Evolutionary conservation across 495 filamentous ascomycete genomes (phyloP), one percentile per base, ranked within the genome.

Genomic region (Neurospora hispaniola): DNA sequence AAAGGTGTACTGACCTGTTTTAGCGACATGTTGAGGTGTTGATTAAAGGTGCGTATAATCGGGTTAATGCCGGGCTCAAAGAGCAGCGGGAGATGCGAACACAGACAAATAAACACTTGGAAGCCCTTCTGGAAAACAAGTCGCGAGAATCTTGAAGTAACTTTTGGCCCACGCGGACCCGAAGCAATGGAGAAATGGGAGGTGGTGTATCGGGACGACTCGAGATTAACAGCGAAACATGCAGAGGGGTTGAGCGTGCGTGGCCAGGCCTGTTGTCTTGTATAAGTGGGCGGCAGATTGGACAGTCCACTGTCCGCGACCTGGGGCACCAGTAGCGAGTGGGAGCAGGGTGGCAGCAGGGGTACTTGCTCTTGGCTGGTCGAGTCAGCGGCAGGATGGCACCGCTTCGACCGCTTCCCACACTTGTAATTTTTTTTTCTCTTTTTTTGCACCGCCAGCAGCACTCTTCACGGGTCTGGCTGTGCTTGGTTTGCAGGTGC

Each of bases 1-100:
- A 46, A 54, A 39, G 68, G 31, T 16, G 66, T 40, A 59, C 88
- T 80, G 78, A 93, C 91, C 87, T 93, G 90, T 81, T 93, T 93
- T 80, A 93, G 80, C 77, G 91, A 93, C 91, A 93, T 90, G 76
- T 78, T 81, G 77, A 42, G 72, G 42, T 44, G 41, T 16, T 38
- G 38, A 42, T 23, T 35, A 20, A 16, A 23, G 6, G 16, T 70
- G 27, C 20, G 54, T 46, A 35, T 54, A 8, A 44, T 41, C 20
- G 44, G 35, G 38, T 27, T 42, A 18, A 42, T 5, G 6, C 35
- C 59, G 41, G 41, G 35, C 41, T 69, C 38, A 41, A 10, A 35
- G 27, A 38, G 31, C 66, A 70, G 44, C 43, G 38, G 69, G 11
- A 18, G 59, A 35, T 48, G 40, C 44, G 71, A 54, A 59, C 35